These are phyloP conservation scores for Candida sp. DNA, from an alignment of 1,139 yeast genomes.

Conservation along the genomic window DNA sequence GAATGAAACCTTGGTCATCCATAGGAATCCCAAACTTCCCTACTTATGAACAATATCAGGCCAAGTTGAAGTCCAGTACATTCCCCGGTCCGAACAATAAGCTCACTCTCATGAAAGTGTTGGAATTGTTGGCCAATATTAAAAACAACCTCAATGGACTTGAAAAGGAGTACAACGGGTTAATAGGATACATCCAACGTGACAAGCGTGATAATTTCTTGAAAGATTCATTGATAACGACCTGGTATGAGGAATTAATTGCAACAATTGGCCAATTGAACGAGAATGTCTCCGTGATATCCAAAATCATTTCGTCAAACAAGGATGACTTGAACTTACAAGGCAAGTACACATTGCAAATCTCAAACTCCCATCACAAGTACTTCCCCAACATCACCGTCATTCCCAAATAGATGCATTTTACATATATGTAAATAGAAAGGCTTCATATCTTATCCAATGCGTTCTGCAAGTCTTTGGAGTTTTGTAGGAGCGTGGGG, in stretches of 20 bases:
- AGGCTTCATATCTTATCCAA: slow-evolving; percentile 5
- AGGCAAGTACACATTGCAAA: slow-evolving; percentile 17
- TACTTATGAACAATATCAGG: slow-evolving; percentile 37
- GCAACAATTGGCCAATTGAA: slow-evolving; percentile 7
- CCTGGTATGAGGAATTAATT: slow-evolving; percentile 13
- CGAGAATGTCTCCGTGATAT: slow-evolving; percentile 16
- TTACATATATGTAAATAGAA: background rate
- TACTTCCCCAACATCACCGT: slow-evolving; percentile 42
- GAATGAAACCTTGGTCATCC: slow-evolving; percentile 84
- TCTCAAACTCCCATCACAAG: slow-evolving; percentile 35
- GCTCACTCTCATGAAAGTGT: slow-evolving; percentile 12
- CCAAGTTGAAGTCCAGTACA: slow-evolving; percentile 8
- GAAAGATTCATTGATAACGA: slow-evolving; percentile 13
- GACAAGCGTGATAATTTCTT: slow-evolving; percentile 23
- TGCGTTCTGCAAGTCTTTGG: slow-evolving; percentile 9
- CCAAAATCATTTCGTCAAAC: slow-evolving; percentile 32
- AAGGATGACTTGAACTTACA: slow-evolving; percentile 17
- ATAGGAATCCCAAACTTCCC: slow-evolving; percentile 82
- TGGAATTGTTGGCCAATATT: slow-evolving; percentile 14
- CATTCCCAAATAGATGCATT: slow-evolving; percentile 3
- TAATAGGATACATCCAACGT: slow-evolving; percentile 14
- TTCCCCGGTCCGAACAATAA: slow-evolving; percentile 10
- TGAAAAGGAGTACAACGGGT: slow-evolving; percentile 13
- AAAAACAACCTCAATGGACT: slow-evolving; percentile 20
- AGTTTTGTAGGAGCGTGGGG: slow-evolving; percentile 10